phyloP scores from a whole-genome alignment of 768 basidiomycete genomes.

The Pholiota conissans region DNA sequence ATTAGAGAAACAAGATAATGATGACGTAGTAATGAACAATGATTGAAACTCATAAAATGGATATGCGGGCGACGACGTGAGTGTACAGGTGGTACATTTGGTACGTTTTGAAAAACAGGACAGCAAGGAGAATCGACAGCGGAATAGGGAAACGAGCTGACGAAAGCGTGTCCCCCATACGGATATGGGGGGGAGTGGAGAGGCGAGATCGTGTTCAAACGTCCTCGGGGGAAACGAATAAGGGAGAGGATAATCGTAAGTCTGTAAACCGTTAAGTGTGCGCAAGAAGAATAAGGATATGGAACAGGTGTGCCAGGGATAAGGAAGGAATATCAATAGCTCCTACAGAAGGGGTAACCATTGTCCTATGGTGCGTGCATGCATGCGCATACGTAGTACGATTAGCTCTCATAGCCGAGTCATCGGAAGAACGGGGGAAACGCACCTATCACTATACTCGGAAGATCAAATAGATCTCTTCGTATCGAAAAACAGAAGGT shows the following conservation, averaged over 20 bases:
- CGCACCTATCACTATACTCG: constrained; percentile 85
- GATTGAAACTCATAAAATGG: constrained; percentile 11
- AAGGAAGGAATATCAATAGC: constrained; percentile 5
- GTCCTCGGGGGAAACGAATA: constrained; percentile 2
- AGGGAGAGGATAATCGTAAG: constrained; percentile 9
- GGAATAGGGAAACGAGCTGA: constrained; percentile 14
- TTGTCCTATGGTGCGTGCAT: constrained; percentile 54
- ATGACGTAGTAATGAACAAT: constrained; percentile 12
- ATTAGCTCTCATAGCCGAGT: neutral
- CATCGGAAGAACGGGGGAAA: constrained; percentile 4
- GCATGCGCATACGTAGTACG: neutral
- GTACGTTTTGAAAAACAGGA: constrained; percentile 19
- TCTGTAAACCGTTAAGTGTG: constrained; percentile 4
- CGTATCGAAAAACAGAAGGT: constrained; percentile 97
- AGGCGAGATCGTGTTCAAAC: neutral
- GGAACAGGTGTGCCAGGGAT: constrained; percentile 3
- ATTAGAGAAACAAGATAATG: constrained; percentile 12
- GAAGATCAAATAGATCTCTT: constrained; percentile 88
- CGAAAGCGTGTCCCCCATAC: constrained; percentile 2
- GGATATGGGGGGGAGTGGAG: neutral
- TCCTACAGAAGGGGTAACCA: constrained; percentile 79
- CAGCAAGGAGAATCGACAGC: constrained; percentile 19
- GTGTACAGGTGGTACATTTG: constrained; percentile 24
- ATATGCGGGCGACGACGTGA: constrained; percentile 11
- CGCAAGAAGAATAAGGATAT: constrained; percentile 21